phyloP scores from a whole-genome alignment of 2,329 filamentous ascomycete species.

The Pestalotiopsis fici region DNA sequence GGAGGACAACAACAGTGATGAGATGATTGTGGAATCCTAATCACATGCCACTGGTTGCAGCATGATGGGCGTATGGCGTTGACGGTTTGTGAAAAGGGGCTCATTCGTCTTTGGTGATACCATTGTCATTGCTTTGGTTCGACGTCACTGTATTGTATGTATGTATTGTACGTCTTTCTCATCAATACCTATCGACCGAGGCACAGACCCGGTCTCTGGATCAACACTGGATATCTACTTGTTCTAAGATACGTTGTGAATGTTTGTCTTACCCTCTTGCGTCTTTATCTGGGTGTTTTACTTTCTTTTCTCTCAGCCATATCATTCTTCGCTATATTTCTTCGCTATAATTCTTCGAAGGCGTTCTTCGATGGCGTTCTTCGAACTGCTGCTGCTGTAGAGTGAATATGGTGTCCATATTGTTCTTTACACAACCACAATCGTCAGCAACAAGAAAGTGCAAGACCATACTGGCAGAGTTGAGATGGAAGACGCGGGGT shows the following conservation, averaged over 20 bases:
- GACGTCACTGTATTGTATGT: constrained; percentile 6
- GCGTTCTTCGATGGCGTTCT: too few species aligned
- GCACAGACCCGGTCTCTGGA: not conserved
- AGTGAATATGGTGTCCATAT: too few species aligned
- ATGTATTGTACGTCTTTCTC: not conserved
- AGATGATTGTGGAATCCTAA: constrained; percentile 29
- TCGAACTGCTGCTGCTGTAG: too few species aligned
- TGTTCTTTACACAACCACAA: too few species aligned
- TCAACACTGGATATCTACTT: too few species aligned
- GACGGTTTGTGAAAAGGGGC: not conserved
- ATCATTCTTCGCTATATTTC: too few species aligned
- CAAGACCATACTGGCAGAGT: not conserved
- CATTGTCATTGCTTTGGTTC: constrained; percentile 1
- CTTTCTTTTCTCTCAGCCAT: too few species aligned
- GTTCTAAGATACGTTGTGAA: too few species aligned
- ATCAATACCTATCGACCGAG: not conserved
- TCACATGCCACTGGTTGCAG: not conserved
- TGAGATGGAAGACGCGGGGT: not conserved
- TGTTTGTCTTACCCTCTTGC: too few species aligned
- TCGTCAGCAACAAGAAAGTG: not conserved
- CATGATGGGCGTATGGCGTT: constrained; percentile 1
- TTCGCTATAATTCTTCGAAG: too few species aligned
- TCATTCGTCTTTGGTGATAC: not conserved
- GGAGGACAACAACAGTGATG: constrained; percentile 39
- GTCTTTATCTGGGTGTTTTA: too few species aligned